Evolutionary conservation across 257 asterid species (phyloP).

Genomic region (Rubia yunnanensis): DNA sequence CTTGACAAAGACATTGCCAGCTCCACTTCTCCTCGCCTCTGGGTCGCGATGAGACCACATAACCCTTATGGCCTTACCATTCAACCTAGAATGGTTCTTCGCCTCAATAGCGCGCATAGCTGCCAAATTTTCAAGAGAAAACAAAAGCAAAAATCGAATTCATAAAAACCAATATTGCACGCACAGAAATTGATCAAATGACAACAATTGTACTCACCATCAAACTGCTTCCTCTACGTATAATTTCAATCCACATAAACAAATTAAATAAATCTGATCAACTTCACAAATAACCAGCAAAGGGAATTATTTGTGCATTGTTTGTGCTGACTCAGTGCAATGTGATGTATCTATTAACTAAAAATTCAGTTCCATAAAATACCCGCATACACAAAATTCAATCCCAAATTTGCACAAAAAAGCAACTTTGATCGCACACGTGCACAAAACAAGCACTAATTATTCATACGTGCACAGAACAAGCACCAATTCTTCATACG

Average conservation of each 20-base stretch:
- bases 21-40: constrained; percentile 32
- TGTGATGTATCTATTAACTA: neutral
- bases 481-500: neutral
- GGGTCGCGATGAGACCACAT: constrained; percentile 46
- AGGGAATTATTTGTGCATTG: no score
- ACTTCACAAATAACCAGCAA: no score
- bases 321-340: no score
- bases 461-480: neutral
- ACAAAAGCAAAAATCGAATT: neutral
- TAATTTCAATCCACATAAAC: no score
- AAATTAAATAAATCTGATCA: no score
- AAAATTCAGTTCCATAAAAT: no score
- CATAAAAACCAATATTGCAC: neutral
- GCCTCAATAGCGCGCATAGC: constrained; percentile 29
- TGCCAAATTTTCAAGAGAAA: constrained; percentile 1
- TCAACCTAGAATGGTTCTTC: constrained; percentile 31
- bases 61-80: constrained; percentile 47
- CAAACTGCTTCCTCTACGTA: no score
- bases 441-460: neutral
- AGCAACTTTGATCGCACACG: neutral
- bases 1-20: constrained; percentile 58
- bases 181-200: no score
- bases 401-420: neutral
- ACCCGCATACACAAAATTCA: no score
- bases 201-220: no score